Evolutionary conservation across 2,329 filamentous ascomycete species (phyloP), one percentile per base, ranked within the genome.

Genomic region (Clonostachys rhizophaga): DNA sequence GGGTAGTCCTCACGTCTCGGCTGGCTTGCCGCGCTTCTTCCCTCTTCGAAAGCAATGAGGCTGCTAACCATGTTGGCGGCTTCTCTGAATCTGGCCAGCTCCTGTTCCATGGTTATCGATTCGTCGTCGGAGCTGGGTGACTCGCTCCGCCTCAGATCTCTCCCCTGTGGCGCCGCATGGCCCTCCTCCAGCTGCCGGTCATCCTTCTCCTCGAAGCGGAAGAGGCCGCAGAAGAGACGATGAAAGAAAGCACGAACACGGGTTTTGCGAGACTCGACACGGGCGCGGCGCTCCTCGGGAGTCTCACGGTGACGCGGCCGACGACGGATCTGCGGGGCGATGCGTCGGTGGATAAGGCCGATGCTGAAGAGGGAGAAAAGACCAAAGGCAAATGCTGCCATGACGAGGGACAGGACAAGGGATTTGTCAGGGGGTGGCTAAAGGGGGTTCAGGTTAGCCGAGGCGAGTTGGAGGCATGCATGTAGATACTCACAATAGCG

Each of bases 51-150:
- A 6, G 69, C 62, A 18, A 77, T 65, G 45, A 78, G 63, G 39
- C 70, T 67, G 39, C 68, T 68, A 1, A 78, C 70, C 41, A 75
- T 61, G 6, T 64, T 63, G 7, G 72, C 72, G 3, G 68, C 74
- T 44, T 66, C 65, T 3, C 74, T 67, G 58, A 78, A 72, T 43
- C 69, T 63, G 4, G 71, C 68, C 51, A 78, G 67, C 54, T 76
- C 74, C 53, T 75, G 67, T 52, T 74, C 70, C 67, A 77, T 72
- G 14, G 36, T 39, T 11, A 54, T 65, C 44, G 53, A 46, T 45
- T 52, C 49, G 42, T 44, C 51, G 46, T 44, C 50, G 42, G 42
- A 12, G 17, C 12, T 17, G 30, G 34, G 13, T 54, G 54, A 57
- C 44, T 30, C 39, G 20, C 35, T 30, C 11, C 20, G 13, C 14